Evolutionary conservation across 441 rosid species (phyloP), one percentile per base, ranked within the genome.

Genomic region (Raphanus hybrid): DNA sequence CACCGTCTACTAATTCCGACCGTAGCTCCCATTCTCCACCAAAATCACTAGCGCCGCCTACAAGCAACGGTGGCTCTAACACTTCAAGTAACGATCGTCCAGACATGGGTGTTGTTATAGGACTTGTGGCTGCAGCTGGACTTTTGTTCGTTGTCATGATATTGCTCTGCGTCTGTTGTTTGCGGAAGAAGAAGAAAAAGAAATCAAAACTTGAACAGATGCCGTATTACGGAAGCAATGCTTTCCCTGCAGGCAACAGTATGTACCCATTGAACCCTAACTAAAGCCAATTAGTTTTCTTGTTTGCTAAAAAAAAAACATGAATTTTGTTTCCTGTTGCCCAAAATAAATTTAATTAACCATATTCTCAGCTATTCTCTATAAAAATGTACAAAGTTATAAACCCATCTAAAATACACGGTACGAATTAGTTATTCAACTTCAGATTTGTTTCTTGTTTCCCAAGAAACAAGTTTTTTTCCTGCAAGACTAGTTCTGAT

Each of bases 101-200:
- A 8, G 73, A 37, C 68, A 86, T 82, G 34, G 82, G 84, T 6
- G 59, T 78, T 37, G 23, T 84, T 14, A 67, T 80, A 32, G 97
- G 92, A 29, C 71, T 87, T 5, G 86, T 74, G 7, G 84, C 70
- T 11, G 92, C 87, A n/a, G 87, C 78, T 50, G 78, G 74, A 18
- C 9, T 92, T 32, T 43, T 92, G 63, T 6, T 94, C 11, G 59
- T 87, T 70, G 66, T 82, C 23, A 65, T 85, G 74, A 11, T 86
- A 27, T 67, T 81, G 54, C 16, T 78, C 3, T 71, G 85, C 16
- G 75, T 87, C 4, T 57, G 83, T 32, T 81, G 89, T 80, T 64
- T 75, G 18, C 83, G 75, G 75, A 88, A 84, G 76, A 91, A 80
- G 83, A 90, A 85, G 85, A 88, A 37, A 8, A 37, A 73, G 82